Evolutionary conservation across 2,329 filamentous ascomycete species (phyloP), one percentile per base, ranked within the genome.

Genomic region (Rhynchosporium agropyri): DNA sequence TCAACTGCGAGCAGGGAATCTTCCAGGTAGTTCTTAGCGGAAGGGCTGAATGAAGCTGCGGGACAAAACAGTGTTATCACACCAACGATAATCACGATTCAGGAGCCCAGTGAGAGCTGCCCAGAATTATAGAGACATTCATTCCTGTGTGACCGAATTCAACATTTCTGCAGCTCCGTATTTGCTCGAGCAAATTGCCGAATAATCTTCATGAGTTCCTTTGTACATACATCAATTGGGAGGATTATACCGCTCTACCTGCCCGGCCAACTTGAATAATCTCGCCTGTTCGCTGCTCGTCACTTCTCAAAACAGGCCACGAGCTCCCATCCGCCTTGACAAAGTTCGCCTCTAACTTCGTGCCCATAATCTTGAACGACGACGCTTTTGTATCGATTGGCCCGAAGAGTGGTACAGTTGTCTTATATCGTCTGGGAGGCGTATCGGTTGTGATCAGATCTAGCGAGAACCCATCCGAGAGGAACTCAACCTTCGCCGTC

Each of bases 251-350:
- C 49, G 58, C 64, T 63, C 58, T 61, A 65, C 54, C 92, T 57
- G 95, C 92, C 68, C 87, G 83, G 13, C 95, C 95, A 67, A 96
- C 83, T 78, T 99, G 95, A 68, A 98, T 86, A 71, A 97, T 96
- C 79, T 96, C 90, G 2, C 87, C 87, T 3, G 84, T 86, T 69
- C 80, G 81, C 68, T 79, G 82, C 71, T 90, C 88, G 69, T 89
- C 86, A 60, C 83, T 86, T 65, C 86, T 80, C 71, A 91, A 73
- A 5, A 89, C 86, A 20, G 87, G 85, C 89, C 89, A 91, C 64
- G 86, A 84, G 29, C 79, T 78, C 3, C 83, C 84, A 71, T 89
- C 85, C 5, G 82, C 83, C 78, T 89, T 89, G 33, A 76, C 80
- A 56, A 91, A 76, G 4, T 79, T 86, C 69, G 90, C 75, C 74